Evolutionary conservation across 2,329 filamentous ascomycete genomes (phyloP), one percentile per base, ranked within the genome.

Genomic region (Ascochyta viciae-villosae): DNA sequence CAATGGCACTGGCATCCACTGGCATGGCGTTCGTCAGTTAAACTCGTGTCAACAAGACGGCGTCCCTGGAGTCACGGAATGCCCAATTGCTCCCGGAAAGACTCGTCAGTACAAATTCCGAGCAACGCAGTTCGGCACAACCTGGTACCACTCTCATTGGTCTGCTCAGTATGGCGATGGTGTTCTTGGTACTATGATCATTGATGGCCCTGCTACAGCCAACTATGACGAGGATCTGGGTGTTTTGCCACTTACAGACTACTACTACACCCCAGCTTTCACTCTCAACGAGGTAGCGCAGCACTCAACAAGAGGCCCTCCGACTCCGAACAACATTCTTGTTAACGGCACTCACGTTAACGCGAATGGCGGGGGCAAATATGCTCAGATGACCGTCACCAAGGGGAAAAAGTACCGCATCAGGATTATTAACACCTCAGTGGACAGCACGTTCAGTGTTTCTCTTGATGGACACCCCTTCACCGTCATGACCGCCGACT

Each of bases 61-160:
- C 50, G 85, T 87, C 4, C 75, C 75, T 26, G 80, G 80, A 40
- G 46, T 65, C 24, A 62, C 56, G 24, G 87, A 91, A 71, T 91
- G 89, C 61, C 88, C 89, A 1, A 86, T 90, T 57, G 78, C 86
- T 4, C 87, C 88, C 0, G 84, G 83, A 0, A 72, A 81, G 6
- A 77, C 77, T 1, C 78, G 80, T 40, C 86, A 82, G 1, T 89
- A 89, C 73, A 81, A 71, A 2, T 89, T 83, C 75, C 78, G 78
- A 39, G 84, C 82, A 3, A 83, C 80, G 0, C 78, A 80, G 57
- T 79, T 78, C 38, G 78, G 78, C 13, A 80, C 77, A 33, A 62
- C 66, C 9, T 80, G 77, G 77, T 79, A 80, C 52, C 78, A 80
- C 51, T 74, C 71, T 22, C 78, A 80, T 54, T 77, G 72, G 65